These are phyloP conservation scores for Brassica balearica DNA, from an alignment of 441 rosid species.

Conservation along the genomic window DNA sequence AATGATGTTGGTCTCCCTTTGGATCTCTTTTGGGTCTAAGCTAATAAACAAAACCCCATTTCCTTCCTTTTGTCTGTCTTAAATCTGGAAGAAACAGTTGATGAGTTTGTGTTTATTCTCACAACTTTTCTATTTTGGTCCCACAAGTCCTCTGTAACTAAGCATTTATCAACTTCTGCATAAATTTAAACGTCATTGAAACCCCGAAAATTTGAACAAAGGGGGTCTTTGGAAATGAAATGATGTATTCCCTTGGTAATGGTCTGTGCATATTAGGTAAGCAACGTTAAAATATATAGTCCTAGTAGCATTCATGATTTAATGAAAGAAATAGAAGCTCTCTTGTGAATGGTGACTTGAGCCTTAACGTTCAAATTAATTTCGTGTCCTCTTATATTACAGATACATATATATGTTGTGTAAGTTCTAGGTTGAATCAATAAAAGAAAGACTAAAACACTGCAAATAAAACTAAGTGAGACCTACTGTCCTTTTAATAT, in stretches of 20 bases:
- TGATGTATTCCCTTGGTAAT: constrained; percentile 1
- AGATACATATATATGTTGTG: constrained; percentile 1
- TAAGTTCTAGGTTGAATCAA: neutral
- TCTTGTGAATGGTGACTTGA: constrained; percentile 11
- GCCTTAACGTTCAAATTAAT: neutral
- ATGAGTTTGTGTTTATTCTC: constrained; percentile 49
- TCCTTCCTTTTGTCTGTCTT: constrained; percentile 51
- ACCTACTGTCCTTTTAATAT: neutral
- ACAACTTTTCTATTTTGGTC: constrained; percentile 36
- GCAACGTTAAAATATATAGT: neutral
- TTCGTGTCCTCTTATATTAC: neutral
- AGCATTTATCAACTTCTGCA: constrained; percentile 20
- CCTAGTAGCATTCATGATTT: neutral
- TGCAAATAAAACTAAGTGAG: neutral
- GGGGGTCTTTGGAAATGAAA: constrained; percentile 19
- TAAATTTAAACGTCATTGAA: constrained; percentile 21
- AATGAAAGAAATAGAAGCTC: constrained; percentile 1
- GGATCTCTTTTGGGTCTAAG: constrained; percentile 82
- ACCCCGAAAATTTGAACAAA: constrained; percentile 1
- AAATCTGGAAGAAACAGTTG: constrained; percentile 55
- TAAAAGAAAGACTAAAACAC: neutral
- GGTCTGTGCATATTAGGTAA: neutral
- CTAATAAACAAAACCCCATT: constrained; percentile 47
- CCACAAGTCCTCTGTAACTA: constrained; percentile 37
- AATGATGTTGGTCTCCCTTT: constrained; percentile 63